Evolutionary conservation across 2,329 filamentous ascomycete species (phyloP), one percentile per base, ranked within the genome.

Genomic region (Lachnellula subtilissima): DNA sequence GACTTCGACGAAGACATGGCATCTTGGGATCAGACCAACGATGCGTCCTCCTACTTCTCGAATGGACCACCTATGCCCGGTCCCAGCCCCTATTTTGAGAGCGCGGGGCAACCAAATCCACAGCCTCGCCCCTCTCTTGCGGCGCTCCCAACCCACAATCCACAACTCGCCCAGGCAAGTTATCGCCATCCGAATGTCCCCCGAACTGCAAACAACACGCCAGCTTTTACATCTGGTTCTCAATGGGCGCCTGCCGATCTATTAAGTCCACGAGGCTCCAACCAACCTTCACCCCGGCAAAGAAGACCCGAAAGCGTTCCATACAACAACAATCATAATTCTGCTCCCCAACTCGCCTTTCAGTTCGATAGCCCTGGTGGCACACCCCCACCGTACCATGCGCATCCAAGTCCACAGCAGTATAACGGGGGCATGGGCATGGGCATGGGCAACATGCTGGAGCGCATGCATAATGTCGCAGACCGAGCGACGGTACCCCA

Each of bases 391-490:
- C 40, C 43, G 25, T 47, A 48, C 5, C 53, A 52, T 50, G 17
- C 54, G 22, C 52, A 60, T 46, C 39, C 57, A 5, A 39, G 9
- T 32, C 43, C 55, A 5, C 45, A 50, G 19, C 47, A 45, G 22
- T 50, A 48, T 22, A 32, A 54, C 48, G 62, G 23, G 71, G 67
- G 8, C 5, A 47, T 47, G 45, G 42, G 42, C 7, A 47, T 35
- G 50, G 81, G 82, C 25, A 78, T 83, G 62, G 77, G 79, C 9
- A 73, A 74, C 54, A 83, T 91, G 74, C 83, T 96, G 47, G 89
- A 95, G 70, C 81, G 84, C 35, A 78, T 91, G 69, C 89, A 92
- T 69, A 85, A 87, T 62, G 82, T 95, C 14, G 81, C 89, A 62
- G 80, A 86, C 51, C 87, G 91, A 25, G 75, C 76, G 70, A 67